Conservation (phyloP, 2,329 filamentous ascomycete species). For the Alternaria rosae region DNA sequence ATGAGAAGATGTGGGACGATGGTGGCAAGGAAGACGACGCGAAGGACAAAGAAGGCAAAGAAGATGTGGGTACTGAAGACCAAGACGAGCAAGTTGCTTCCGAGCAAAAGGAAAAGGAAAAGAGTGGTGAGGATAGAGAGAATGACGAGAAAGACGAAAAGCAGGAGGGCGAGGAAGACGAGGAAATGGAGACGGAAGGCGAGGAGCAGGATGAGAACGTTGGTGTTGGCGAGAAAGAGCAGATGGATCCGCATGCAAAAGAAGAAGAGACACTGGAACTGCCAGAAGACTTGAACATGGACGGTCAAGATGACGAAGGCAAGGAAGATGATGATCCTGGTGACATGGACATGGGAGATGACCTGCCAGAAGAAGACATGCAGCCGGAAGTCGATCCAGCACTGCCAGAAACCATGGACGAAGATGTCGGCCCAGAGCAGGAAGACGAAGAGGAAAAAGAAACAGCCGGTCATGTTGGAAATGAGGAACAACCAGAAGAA, state of each 20-base stretch:
- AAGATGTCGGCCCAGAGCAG: conserved; percentile 45
- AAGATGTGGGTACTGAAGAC: conserved; percentile 57
- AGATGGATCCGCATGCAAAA: conserved; percentile 76
- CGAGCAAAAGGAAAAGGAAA: conserved; percentile 58
- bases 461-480: conserved; percentile 45
- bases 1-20: conserved; percentile 99
- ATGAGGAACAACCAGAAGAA: conserved; percentile 54
- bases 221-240: conserved; percentile 71
- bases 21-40: conserved; percentile 78
- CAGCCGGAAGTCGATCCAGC: conserved; percentile 42
- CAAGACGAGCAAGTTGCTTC: conserved; percentile 56
- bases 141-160: conserved; percentile 67
- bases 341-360: conserved; percentile 48
- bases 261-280: conserved; percentile 84
- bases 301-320: conserved; percentile 68
- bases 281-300: conserved; percentile 86
- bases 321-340: conserved; percentile 56
- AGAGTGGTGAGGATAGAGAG: conserved; percentile 65
- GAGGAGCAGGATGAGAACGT: conserved; percentile 69
- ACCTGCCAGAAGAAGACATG: conserved; percentile 43
- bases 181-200: conserved; percentile 61
- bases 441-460: conserved; percentile 45
- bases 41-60: conserved; percentile 80
- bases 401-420: conserved; percentile 41
- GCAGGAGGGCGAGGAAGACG: conserved; percentile 66